These are phyloP conservation scores for Scopulariopsis brevicaulis DNA, from an alignment of 2,329 filamentous ascomycete genomes.

Conservation along the genomic window DNA sequence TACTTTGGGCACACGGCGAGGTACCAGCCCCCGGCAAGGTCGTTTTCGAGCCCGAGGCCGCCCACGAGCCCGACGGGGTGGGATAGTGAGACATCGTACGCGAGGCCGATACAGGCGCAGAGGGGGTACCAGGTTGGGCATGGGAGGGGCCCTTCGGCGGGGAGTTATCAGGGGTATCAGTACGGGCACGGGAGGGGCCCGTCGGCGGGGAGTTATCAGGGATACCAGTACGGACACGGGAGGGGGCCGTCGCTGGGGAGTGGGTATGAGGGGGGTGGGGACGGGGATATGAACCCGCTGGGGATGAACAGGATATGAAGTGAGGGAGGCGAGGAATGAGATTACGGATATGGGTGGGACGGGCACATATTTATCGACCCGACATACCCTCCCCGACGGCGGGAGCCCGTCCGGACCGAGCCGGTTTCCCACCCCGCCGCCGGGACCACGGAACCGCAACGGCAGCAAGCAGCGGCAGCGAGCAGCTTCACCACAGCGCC, in stretches of 20 bases:
- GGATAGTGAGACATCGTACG: background rate
- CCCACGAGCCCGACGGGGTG: constrained; percentile 17
- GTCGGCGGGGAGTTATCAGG: no score
- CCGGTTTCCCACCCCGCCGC: no score
- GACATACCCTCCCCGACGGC: background rate
- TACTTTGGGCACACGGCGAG: constrained; percentile 43
- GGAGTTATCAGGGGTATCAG: background rate
- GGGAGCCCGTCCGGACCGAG: no score
- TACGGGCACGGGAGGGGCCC: background rate
- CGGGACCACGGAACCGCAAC: no score
- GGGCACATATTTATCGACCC: background rate
- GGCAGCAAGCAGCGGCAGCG: no score
- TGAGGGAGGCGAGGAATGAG: background rate
- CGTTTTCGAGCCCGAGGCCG: constrained; percentile 43
- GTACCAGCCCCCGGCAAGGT: constrained; percentile 41
- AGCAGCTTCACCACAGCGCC: no score
- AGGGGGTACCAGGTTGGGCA: constrained; percentile 1
- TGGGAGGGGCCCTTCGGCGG: no score
- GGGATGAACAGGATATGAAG: constrained; percentile 43
- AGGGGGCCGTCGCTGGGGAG: background rate
- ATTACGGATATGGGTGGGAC: background rate
- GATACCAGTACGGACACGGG: background rate
- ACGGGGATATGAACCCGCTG: constrained; percentile 38
- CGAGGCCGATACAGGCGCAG: constrained; percentile 8
- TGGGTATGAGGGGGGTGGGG: constrained; percentile 5